A percentile compares a stretch with the other conserved stretches of the same genome.
Conservation (phyloP, 768 basidiomycete genomes). For the Hortiboletus flavorubellus region DNA sequence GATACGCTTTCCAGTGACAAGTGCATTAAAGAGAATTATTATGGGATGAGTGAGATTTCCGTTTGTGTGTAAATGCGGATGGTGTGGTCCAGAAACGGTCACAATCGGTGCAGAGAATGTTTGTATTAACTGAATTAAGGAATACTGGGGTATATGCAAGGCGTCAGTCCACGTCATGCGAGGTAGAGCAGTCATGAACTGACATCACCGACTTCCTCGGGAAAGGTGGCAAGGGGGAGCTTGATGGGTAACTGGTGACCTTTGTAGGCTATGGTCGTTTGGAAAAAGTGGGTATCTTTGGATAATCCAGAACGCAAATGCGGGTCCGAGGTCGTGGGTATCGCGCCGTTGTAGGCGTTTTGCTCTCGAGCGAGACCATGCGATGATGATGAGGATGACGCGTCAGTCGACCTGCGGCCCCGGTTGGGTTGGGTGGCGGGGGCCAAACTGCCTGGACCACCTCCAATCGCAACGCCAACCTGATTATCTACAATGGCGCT, state of each 20-base stretch:
- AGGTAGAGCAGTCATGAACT: constrained; percentile 30
- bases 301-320: constrained; percentile 46
- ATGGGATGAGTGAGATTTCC: constrained; percentile 90
- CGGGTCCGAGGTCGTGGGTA: constrained; percentile 44
- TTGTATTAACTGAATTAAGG: constrained; percentile 84
- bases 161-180: constrained; percentile 9
- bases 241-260: constrained; percentile 85
- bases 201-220: constrained; percentile 97
- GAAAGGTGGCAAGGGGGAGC: constrained; percentile 84
- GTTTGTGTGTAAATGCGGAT: constrained; percentile 92
- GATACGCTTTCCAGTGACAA: constrained; percentile 93
- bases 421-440: constrained; percentile 46
- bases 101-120: constrained; percentile 65
- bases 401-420: constrained; percentile 66
- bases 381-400: constrained; percentile 65
- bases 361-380: constrained; percentile 46
- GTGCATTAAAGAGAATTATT: constrained; percentile 93
- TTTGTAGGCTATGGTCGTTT: constrained; percentile 81
- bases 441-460: constrained; percentile 42
- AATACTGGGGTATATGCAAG: constrained; percentile 57
- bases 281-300: constrained; percentile 94
- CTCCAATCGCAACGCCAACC: constrained; percentile 38
- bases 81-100: constrained; percentile 67
- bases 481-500: constrained; percentile 48
- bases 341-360: constrained; percentile 33